Evolutionary conservation across 2,329 filamentous ascomycete species (phyloP), one percentile per base, ranked within the genome.

Genomic region (Penicillium brasilianum): DNA sequence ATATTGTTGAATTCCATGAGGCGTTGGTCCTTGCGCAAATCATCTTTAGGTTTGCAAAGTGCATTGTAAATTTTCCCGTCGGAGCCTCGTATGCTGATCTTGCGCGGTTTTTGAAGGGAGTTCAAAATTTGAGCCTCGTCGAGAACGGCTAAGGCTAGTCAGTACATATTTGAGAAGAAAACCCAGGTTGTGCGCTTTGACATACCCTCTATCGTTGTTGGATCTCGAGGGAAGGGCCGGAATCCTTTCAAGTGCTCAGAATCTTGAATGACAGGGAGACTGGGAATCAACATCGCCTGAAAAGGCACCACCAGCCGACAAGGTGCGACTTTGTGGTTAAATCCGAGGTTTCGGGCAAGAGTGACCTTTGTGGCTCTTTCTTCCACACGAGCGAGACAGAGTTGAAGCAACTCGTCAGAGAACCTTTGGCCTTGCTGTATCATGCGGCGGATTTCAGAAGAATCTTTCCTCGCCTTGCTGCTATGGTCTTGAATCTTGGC

Each of bases 1-100:
- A 98, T 95, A 49, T 90, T 88, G 75, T 98, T 99, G 82, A 99
- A 99, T 74, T 99, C 96, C 93, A 99, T 99, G 20, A 99, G 87
- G 55, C 95, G 92, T 76, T 98, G 94, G 71, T 99, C 96, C 67
- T 96, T 99, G 54, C 95, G 90, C 25, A 99, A 85, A 75, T 99
- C 96, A 74, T 99, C 95, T 76, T 98, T 98, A 9, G 95, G 96
- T 73, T 99, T 99, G 81, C 96, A 96, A 58, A 99, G 84, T 8
- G 99, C 86, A 66, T 92, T 91, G 75, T 99, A 99, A 18, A 85
- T 84, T 60, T 90, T 90, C 8, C 96, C 95, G 76, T 99, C 93
- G 0, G 91, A 94, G 0, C 94, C 95, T 57, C 91, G 87, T 7
- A 95, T 91, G 16, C 88, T 95, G 57, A 99, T 87, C 68, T 94